phyloP scores from a whole-genome alignment of 2,329 filamentous ascomycete genomes.

The Ceratocystiopsis sp. region DNA sequence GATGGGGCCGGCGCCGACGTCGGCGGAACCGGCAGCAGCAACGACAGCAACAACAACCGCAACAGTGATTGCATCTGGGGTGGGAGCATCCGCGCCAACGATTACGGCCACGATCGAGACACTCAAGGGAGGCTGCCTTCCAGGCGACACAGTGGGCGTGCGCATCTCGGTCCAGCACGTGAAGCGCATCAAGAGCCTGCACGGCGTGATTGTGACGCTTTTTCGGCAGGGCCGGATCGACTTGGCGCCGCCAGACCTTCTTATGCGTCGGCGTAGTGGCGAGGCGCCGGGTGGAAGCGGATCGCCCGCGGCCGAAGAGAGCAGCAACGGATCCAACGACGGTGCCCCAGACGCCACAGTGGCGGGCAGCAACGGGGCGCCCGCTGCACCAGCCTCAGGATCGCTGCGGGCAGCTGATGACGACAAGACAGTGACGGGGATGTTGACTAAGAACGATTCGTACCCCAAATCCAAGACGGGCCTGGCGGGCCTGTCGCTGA shows the following conservation, averaged over 20 bases:
- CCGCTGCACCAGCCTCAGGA: too few relatives aligned
- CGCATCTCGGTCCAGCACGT: slow-evolving; percentile 74
- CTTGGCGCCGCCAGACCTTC: slow-evolving; percentile 39
- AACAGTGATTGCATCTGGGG: too few relatives aligned
- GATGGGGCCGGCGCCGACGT: too few relatives aligned
- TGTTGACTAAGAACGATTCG: slow-evolving; percentile 21
- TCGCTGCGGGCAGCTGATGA: too few relatives aligned
- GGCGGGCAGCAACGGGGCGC: not conserved
- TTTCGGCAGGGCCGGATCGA: slow-evolving; percentile 87
- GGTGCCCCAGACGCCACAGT: not conserved
- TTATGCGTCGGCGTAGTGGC: too few relatives aligned
- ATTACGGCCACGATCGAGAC: slow-evolving; percentile 80
- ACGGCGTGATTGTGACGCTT: slow-evolving; percentile 82
- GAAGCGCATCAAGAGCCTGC: slow-evolving; percentile 76
- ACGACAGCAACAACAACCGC: slow-evolving; percentile 32
- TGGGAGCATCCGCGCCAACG: slow-evolving; percentile 36
- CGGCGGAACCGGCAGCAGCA: slow-evolving; percentile 31
- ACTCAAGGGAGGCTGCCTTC: slow-evolving; percentile 64
- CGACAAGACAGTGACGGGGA: not conserved
- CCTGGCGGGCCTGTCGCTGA: slow-evolving; percentile 69
- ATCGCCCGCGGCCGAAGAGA: slow-evolving; percentile 17
- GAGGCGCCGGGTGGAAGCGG: too few relatives aligned
- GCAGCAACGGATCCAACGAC: slow-evolving; percentile 4
- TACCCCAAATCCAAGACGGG: slow-evolving; percentile 80
- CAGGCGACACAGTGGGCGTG: slow-evolving; percentile 68